These are phyloP conservation scores for Candida orba DNA, from an alignment of 805 yeast species.

Conservation along the genomic window DNA sequence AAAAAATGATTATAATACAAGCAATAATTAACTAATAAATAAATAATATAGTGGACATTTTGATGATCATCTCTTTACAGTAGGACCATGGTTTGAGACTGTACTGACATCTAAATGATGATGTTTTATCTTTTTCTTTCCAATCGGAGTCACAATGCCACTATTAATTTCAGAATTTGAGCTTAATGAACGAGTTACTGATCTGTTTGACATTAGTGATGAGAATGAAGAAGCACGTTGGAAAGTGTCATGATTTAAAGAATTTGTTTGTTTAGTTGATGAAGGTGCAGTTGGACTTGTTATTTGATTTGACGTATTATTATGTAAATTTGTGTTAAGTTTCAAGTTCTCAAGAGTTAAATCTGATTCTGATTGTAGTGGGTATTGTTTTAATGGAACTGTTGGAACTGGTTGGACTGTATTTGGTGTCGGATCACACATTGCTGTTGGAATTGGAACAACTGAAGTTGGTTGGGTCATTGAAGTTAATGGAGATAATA, in stretches of 20 bases:
- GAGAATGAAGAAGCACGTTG: slow-evolving; percentile 7
- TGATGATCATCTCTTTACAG: neutral
- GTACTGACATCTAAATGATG: slow-evolving; percentile 21
- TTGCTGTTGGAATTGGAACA: neutral
- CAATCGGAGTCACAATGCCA: slow-evolving; percentile 3
- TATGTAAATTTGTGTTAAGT: neutral
- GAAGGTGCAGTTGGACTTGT: neutral
- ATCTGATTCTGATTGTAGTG: neutral
- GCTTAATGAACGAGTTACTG: slow-evolving; percentile 1
- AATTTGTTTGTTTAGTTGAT: neutral
- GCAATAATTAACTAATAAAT: neutral
- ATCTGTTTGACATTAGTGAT: slow-evolving; percentile 11
- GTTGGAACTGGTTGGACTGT: neutral
- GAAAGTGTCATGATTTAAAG: neutral
- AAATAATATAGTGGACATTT: neutral
- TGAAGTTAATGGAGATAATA: neutral
- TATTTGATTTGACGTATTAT: neutral
- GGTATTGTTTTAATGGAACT: too few species aligned
- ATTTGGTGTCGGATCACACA: neutral
- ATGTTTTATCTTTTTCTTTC: slow-evolving; percentile 15
- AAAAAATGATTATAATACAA: neutral
- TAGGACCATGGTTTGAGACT: slow-evolving; percentile 7
- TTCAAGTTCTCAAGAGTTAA: neutral
- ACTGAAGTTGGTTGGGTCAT: neutral
- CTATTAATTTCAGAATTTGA: slow-evolving; percentile 1